A percentile compares a stretch with the other conserved stretches of the same genome.
Conservation (phyloP, 2,329 filamentous ascomycete species). For the Hysterium pulicare region DNA sequence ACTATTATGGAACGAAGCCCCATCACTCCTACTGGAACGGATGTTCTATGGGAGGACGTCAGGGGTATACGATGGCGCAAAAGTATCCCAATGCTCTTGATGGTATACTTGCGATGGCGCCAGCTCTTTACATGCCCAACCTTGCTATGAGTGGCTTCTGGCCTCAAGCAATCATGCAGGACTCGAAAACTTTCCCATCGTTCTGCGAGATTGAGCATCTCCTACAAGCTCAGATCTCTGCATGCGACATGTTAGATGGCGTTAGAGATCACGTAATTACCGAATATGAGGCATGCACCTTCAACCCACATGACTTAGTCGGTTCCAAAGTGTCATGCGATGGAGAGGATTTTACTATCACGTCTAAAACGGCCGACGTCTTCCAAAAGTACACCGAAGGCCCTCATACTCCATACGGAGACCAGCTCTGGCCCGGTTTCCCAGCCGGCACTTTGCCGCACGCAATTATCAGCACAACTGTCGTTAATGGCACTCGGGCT, state of each 20-base stretch:
- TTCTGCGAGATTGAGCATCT: constrained; percentile 22
- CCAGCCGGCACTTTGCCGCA: background rate
- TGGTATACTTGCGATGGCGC: constrained; percentile 29
- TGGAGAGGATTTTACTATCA: background rate
- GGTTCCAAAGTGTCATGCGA: background rate
- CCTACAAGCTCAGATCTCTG: constrained; percentile 10
- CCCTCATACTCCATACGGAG: constrained; percentile 1
- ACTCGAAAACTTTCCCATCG: constrained; percentile 9
- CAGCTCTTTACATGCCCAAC: constrained; percentile 18
- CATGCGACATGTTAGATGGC: constrained; percentile 26
- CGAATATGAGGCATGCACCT: constrained; percentile 18
- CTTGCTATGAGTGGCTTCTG: constrained; percentile 17
- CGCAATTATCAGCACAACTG: background rate
- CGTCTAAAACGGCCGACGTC: background rate
- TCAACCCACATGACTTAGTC: constrained; percentile 12
- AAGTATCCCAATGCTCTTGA: constrained; percentile 25
- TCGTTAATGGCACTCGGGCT: background rate
- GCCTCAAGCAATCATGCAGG: constrained; percentile 25
- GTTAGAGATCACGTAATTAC: constrained; percentile 29
- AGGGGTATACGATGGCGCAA: constrained; percentile 31
- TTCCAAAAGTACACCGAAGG: constrained; percentile 3
- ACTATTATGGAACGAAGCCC: constrained; percentile 32
- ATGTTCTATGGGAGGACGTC: constrained; percentile 32
- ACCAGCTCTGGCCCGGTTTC: constrained; percentile 5
- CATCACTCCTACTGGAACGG: constrained; percentile 36